A percentile compares a stretch with the other conserved stretches of the same genome.
phyloP scores from a whole-genome alignment of 2,329 filamentous ascomycete genomes.

The Elsinoe australis region DNA sequence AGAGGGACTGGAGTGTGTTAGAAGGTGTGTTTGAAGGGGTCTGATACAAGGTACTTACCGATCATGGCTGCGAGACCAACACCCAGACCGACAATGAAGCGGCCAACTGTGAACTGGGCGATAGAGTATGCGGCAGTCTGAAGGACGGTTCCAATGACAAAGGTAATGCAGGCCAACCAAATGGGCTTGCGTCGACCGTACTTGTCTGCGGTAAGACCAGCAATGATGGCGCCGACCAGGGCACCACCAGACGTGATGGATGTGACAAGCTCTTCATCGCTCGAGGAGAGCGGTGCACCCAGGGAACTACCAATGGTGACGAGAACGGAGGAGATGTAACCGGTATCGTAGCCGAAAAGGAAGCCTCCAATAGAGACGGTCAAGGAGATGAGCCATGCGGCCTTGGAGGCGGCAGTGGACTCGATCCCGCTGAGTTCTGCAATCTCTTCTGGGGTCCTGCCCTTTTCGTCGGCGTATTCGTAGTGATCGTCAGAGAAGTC shows the following conservation, averaged over 20 bases:
- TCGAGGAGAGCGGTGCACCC: constrained; percentile 27
- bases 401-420: constrained; percentile 32
- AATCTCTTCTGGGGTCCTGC: constrained; percentile 17
- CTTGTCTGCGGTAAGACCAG: constrained; percentile 31
- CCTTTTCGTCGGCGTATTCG: not conserved
- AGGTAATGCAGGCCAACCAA: too few relatives aligned
- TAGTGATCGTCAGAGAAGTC: constrained; percentile 13
- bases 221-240: constrained; percentile 33
- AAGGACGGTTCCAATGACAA: too few relatives aligned
- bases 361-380: constrained; percentile 35
- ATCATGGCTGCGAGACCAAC: too few relatives aligned
- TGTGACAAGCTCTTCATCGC: constrained; percentile 35
- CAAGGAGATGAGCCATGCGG: constrained; percentile 35
- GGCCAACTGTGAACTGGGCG: too few relatives aligned
- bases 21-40: too few relatives aligned
- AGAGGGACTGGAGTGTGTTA: too few relatives aligned
- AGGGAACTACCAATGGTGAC: constrained; percentile 33
- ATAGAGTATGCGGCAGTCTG: too few relatives aligned
- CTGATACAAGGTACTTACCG: too few relatives aligned
- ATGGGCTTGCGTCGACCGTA: too few relatives aligned
- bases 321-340: constrained; percentile 33
- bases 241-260: constrained; percentile 34
- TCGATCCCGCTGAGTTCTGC: constrained; percentile 33
- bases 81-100: too few relatives aligned
- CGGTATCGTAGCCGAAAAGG: constrained; percentile 28